A percentile compares a stretch with the other conserved stretches of the same genome.
phyloP scores from a whole-genome alignment of 345 rosid species.

The Raphanus raphanistrum region DNA sequence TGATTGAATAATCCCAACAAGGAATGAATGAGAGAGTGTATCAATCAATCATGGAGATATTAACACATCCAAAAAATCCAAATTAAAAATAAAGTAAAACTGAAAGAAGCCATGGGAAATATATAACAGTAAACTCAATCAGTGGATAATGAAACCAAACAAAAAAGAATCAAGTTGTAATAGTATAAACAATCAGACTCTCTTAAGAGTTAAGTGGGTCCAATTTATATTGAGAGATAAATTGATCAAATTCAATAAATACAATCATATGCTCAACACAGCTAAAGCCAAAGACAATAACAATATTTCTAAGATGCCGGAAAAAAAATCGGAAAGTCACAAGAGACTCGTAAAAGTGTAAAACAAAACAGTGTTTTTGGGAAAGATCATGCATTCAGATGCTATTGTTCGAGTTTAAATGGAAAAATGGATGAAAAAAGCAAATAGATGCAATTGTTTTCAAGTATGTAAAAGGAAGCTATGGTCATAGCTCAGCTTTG shows the following conservation, averaged over 20 bases:
- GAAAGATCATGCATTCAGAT: slow-evolving; percentile 7
- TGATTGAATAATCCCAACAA: neutral
- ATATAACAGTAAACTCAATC: slow-evolving; percentile 30
- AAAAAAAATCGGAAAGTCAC: neutral
- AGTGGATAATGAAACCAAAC: slow-evolving; percentile 20
- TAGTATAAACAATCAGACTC: neutral
- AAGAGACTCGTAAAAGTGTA: slow-evolving; percentile 11
- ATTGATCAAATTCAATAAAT: slow-evolving; percentile 3
- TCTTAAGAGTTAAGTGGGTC: slow-evolving; percentile 29
- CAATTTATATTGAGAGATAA: neutral
- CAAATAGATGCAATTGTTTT: slow-evolving; percentile 12
- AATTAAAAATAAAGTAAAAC: slow-evolving; percentile 1
- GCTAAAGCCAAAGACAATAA: neutral
- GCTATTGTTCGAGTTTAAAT: slow-evolving; percentile 23
- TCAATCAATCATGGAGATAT: slow-evolving; percentile 31
- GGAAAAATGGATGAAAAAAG: slow-evolving; percentile 9
- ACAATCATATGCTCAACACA: slow-evolving; percentile 5
- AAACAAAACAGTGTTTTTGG: slow-evolving; percentile 2
- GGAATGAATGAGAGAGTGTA: slow-evolving; percentile 6
- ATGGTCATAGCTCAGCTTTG: slow-evolving; percentile 1
- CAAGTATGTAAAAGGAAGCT: slow-evolving; percentile 20
- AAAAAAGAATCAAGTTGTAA: slow-evolving; percentile 7
- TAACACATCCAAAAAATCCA: slow-evolving; percentile 14
- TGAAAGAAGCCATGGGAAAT: slow-evolving; percentile 25
- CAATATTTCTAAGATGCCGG: neutral